These are phyloP conservation scores for Cucumis sativus DNA, from an alignment of 306 rosid species.

Conservation along the genomic window DNA sequence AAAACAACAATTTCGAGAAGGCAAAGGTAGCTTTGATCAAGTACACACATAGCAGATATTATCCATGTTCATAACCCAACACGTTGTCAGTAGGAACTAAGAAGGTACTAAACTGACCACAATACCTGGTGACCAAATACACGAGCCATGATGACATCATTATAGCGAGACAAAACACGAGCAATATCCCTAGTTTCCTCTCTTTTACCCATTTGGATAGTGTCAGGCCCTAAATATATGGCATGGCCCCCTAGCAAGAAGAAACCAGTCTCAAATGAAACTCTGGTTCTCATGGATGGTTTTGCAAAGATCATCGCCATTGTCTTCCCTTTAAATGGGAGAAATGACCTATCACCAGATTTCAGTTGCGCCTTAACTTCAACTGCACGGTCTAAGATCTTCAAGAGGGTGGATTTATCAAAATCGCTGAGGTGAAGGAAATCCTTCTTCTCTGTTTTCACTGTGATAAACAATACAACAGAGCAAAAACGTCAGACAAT, in stretches of 20 bases:
- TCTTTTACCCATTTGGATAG: conserved; percentile 94
- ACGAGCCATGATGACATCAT: conserved; percentile 91
- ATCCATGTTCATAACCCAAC: background rate
- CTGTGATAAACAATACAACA: conserved; percentile 19
- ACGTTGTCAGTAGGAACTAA: background rate
- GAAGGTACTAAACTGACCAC: conserved; percentile 33
- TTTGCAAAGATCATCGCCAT: conserved; percentile 96
- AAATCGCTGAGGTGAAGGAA: conserved; percentile 77
- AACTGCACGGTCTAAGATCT: conserved; percentile 65
- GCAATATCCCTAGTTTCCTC: conserved; percentile 97
- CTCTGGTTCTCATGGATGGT: conserved; percentile 93
- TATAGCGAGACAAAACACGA: conserved; percentile 71
- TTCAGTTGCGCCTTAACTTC: conserved; percentile 75
- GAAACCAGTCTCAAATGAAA: conserved; percentile 95
- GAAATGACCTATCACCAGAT: conserved; percentile 73
- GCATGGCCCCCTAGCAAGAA: conserved; percentile 84
- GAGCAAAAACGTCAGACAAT: background rate
- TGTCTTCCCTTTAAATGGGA: conserved; percentile 79
- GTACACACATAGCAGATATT: background rate
- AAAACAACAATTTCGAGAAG: background rate
- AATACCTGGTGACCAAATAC: conserved; percentile 96
- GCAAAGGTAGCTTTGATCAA: background rate
- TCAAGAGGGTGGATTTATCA: conserved; percentile 55
- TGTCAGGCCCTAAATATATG: conserved; percentile 79
- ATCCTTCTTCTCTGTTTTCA: conserved; percentile 45